Evolutionary conservation across 2,329 filamentous ascomycete species (phyloP).

Genomic region (Aspergillus tanneri): DNA sequence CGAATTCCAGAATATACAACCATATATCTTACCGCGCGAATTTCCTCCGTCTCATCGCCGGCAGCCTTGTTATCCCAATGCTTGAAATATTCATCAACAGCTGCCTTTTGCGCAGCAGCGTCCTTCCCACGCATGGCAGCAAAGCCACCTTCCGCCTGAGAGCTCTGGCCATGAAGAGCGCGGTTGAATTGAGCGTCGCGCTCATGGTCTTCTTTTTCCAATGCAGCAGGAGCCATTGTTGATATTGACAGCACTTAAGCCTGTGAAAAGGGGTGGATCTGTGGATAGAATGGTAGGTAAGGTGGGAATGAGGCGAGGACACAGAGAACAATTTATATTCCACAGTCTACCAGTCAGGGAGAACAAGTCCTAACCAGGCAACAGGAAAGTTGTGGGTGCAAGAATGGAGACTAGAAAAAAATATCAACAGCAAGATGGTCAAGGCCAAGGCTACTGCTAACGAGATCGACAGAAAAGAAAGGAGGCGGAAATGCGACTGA

Average conservation of each 20-base stretch:
- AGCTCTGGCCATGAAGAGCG: slow-evolving; percentile 75
- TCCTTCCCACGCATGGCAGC: slow-evolving; percentile 85
- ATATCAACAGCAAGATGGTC: slow-evolving; percentile 5
- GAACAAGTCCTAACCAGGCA: neutral
- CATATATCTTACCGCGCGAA: slow-evolving; percentile 63
- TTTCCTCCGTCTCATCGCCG: slow-evolving; percentile 77
- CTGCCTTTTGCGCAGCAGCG: slow-evolving; percentile 71
- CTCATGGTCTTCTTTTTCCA: slow-evolving; percentile 78
- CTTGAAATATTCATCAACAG: slow-evolving; percentile 91
- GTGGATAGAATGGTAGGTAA: slow-evolving; percentile 6
- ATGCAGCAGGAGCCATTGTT: slow-evolving; percentile 55
- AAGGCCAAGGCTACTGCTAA: slow-evolving; percentile 5
- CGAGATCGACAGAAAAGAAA: slow-evolving; percentile 18
- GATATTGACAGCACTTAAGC: slow-evolving; percentile 10
- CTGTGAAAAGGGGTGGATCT: slow-evolving; percentile 19
- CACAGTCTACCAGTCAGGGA: neutral
- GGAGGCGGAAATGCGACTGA: slow-evolving; percentile 21
- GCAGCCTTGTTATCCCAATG: slow-evolving; percentile 87
- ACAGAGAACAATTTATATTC: neutral
- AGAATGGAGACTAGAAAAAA: slow-evolving; percentile 8
- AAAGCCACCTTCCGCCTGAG: slow-evolving; percentile 69
- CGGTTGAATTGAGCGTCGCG: slow-evolving; percentile 91
- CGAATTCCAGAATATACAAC: neutral
- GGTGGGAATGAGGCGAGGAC: neutral
- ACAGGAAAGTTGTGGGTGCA: neutral